A percentile compares a stretch with the other conserved stretches of the same genome.
phyloP scores from a whole-genome alignment of 805 yeast species.

The Yamadazyma sp. region DNA sequence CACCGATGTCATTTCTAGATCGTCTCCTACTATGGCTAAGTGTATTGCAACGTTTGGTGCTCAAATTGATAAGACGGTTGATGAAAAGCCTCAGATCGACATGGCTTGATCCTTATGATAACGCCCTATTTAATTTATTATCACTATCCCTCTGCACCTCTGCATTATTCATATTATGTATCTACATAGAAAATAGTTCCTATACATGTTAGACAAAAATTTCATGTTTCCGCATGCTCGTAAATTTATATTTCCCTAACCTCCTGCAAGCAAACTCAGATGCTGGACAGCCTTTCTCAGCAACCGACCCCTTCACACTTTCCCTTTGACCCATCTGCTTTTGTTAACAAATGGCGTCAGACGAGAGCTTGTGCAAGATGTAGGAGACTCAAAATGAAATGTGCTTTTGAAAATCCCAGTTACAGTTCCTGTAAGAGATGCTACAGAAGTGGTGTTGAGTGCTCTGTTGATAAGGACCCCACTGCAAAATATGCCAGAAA shows the following conservation, averaged over 20 bases:
- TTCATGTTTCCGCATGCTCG: too few species aligned
- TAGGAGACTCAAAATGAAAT: constrained; percentile 52
- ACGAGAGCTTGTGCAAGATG: constrained; percentile 57
- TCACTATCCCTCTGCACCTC: constrained; percentile 1
- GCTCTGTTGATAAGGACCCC: constrained; percentile 55
- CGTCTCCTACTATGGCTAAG: constrained; percentile 88
- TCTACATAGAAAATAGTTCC: constrained; percentile 8
- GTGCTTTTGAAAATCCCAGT: constrained; percentile 49
- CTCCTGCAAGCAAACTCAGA: too few species aligned
- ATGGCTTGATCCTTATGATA: constrained; percentile 18
- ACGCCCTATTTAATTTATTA: constrained; percentile 1
- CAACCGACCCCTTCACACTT: too few species aligned
- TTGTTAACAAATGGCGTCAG: constrained; percentile 47
- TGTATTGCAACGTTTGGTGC: constrained; percentile 74
- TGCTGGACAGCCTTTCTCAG: too few species aligned
- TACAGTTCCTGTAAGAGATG: constrained; percentile 48
- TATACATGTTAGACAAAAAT: constrained; percentile 6
- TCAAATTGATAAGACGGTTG: constrained; percentile 57
- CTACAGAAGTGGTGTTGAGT: constrained; percentile 40
- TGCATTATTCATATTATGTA: constrained; percentile 7
- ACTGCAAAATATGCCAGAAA: constrained; percentile 42
- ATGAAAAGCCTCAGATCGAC: constrained; percentile 45
- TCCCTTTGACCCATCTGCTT: constrained; percentile 19
- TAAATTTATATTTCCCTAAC: too few species aligned
- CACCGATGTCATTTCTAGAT: constrained; percentile 83